These are phyloP conservation scores for Suhomyces chickasaworum DNA, from an alignment of 1,139 yeast species.

Conservation along the genomic window DNA sequence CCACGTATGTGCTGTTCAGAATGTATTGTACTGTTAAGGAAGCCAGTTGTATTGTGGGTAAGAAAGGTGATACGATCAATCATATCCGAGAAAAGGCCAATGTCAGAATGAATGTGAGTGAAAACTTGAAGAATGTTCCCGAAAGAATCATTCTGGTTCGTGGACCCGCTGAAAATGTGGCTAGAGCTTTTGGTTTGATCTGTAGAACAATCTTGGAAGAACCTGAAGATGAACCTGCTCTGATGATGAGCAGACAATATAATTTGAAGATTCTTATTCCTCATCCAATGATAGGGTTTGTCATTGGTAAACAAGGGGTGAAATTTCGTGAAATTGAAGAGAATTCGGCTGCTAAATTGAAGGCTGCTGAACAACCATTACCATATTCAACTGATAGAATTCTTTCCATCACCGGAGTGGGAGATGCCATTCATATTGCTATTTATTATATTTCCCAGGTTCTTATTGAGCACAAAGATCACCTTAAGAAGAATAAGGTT, in stretches of 20 bases:
- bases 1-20: slow-evolving; percentile 65
- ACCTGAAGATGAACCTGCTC: slow-evolving; percentile 65
- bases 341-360: slow-evolving; percentile 74
- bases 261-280: slow-evolving; percentile 70
- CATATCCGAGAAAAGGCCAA: slow-evolving; percentile 65
- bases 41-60: slow-evolving; percentile 75
- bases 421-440: slow-evolving; percentile 87
- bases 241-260: slow-evolving; percentile 54
- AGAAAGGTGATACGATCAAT: slow-evolving; percentile 71
- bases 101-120: slow-evolving; percentile 76
- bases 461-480: slow-evolving; percentile 59
- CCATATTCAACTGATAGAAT: slow-evolving; percentile 83
- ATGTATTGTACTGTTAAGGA: slow-evolving; percentile 79
- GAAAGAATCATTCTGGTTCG: slow-evolving; percentile 77
- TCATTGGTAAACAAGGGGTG: slow-evolving; percentile 79
- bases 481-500: slow-evolving; percentile 51
- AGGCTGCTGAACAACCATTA: slow-evolving; percentile 74
- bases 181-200: slow-evolving; percentile 78
- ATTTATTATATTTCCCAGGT: slow-evolving; percentile 72
- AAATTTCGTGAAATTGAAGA: slow-evolving; percentile 83
- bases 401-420: slow-evolving; percentile 73
- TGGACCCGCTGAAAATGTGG: slow-evolving; percentile 80
- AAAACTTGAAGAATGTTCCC: slow-evolving; percentile 69
- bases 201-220: slow-evolving; percentile 69
- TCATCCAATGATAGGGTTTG: slow-evolving; percentile 77